phyloP scores from a whole-genome alignment of 352 stramenopile genomes.

The Phytopythium litorale region DNA sequence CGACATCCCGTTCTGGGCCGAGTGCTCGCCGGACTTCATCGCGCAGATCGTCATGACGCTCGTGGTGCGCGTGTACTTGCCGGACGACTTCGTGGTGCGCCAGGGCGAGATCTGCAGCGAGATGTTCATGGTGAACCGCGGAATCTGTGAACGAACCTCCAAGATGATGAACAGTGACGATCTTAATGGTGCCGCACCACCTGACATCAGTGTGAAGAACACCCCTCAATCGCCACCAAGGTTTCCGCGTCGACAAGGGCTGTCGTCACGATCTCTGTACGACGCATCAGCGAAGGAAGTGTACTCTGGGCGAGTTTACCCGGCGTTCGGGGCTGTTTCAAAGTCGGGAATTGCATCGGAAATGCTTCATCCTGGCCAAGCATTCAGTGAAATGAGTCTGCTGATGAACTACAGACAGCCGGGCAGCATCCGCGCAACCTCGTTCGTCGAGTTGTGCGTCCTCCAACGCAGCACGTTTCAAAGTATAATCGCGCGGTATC shows the following conservation, averaged over 20 bases:
- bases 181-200: too few species aligned
- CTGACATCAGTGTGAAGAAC: background rate
- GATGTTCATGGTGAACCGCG: slow-evolving; percentile 43
- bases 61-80: slow-evolving; percentile 32
- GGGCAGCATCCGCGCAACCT: slow-evolving; percentile 14
- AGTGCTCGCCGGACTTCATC: slow-evolving; percentile 34
- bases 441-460: slow-evolving; percentile 20
- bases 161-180: background rate
- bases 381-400: slow-evolving; percentile 32
- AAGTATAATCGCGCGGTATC: background rate
- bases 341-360: background rate
- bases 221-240: too few species aligned
- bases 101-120: slow-evolving; percentile 24
- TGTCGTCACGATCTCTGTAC: background rate
- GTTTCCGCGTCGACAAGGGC: background rate
- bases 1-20: slow-evolving; percentile 29
- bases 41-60: slow-evolving; percentile 34
- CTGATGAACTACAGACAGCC: slow-evolving; percentile 25
- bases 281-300: background rate
- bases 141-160: slow-evolving; percentile 9
- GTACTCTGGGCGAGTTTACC: background rate
- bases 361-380: slow-evolving; percentile 11
- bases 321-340: background rate
- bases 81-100: slow-evolving; percentile 47
- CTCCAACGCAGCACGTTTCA: slow-evolving; percentile 10